Base-by-base conservation (phyloP, 2,329 filamentous ascomycete species). In the Colletotrichum godetiae region DNA sequence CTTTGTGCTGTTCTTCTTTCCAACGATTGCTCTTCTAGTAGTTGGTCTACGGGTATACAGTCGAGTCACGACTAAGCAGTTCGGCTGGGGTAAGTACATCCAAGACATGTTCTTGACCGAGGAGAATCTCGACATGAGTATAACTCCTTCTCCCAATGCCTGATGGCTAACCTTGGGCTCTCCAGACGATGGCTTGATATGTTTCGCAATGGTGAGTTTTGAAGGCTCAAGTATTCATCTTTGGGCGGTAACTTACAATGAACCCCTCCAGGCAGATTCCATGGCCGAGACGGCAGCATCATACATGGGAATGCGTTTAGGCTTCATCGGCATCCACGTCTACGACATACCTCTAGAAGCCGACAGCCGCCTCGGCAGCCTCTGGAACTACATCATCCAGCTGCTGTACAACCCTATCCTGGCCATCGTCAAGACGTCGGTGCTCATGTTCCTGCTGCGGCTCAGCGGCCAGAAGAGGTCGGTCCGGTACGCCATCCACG, bases 341-440 rank as follows among this genome's bases (percentile, higher is more conserved):
- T 31, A 61, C 27, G 71, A 73, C 19, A 73, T 73, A 7, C 71
- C 71, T 3, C 7, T 71, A 35, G 59, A 72, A 2, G 68, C 68
- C 7, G 63, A 74, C 68, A n/a, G 29, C 24, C 62, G 52, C 11
- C 62, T 67, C 6, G 68, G 68, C 52, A 64, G 56, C 35, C 75
- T 79, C 29, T 82, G 81, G 80, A 72, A 76, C 37, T 82, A 79
- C 58, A 79, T 78, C 52, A 79, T 81, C 1, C 79, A 82, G 67
- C 76, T 82, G 11, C 74, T 82, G 10, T 82, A 82, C 76, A 81
- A 82, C 72, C 80, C 81, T 4, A 81, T 82, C 46, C 72, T 82
- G 13, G 79, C 81, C 4, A 76, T 82, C 49, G 80, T 83, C 74
- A 82, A 82, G 75, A 78, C 79, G 0, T 82, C 81, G 0, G 78